Conservation (phyloP, 345 rosid species). For the Aquilaria sinensis region DNA sequence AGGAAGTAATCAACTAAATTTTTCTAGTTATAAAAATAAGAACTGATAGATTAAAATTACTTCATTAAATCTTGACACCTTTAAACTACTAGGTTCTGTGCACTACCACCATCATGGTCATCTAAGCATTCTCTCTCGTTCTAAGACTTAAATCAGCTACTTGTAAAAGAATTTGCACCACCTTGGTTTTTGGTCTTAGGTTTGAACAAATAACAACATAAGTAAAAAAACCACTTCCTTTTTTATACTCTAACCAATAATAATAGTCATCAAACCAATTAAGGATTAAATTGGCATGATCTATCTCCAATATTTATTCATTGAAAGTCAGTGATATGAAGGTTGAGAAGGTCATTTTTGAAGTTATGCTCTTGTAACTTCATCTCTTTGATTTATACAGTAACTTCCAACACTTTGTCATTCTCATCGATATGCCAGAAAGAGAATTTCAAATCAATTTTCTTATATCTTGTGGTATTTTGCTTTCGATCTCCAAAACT, state of each 20-base stretch:
- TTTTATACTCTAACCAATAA: not conserved
- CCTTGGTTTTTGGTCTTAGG: not conserved
- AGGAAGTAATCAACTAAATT: not conserved
- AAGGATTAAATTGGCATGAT: not conserved
- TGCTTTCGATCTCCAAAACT: not conserved
- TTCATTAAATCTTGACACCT: conserved; percentile 1
- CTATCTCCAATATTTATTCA: too few species aligned
- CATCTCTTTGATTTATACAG: not conserved
- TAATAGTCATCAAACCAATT: not conserved
- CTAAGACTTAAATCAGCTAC: not conserved
- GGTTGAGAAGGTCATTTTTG: not conserved
- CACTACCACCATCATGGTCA: not conserved
- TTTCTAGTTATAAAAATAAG: not conserved
- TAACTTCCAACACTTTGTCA: not conserved
- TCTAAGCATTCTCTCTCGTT: not conserved
- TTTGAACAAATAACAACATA: not conserved
- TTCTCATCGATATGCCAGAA: not conserved
- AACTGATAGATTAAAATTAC: not conserved
- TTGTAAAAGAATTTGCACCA: not conserved
- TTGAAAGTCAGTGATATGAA: too few species aligned
- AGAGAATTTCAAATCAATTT: not conserved
- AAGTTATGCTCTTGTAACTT: not conserved
- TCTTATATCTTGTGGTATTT: too few species aligned
- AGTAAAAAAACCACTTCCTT: not conserved
- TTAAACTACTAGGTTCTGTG: too few species aligned